Evolutionary conservation across 2,329 filamentous ascomycete species (phyloP).

Genomic region (Neofusicoccum sp.): DNA sequence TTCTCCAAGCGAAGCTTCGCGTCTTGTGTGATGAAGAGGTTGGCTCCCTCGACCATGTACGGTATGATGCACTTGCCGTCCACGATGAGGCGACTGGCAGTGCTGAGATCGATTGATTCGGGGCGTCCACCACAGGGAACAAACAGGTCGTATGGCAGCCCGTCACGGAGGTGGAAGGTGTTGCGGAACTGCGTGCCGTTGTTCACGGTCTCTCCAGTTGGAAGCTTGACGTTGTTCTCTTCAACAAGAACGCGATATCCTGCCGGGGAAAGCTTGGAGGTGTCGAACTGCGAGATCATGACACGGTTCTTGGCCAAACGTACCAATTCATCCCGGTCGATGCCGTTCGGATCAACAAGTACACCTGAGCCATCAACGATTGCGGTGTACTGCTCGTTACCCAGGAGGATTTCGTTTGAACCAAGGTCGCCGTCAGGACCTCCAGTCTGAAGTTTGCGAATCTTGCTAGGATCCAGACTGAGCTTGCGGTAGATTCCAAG

Average conservation of each 20-base stretch:
- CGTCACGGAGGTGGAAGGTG: conserved; percentile 86
- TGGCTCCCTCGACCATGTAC: conserved; percentile 96
- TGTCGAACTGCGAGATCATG: conserved; percentile 88
- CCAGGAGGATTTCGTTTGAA: conserved; percentile 94
- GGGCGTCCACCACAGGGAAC: conserved; percentile 95
- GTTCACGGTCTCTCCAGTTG: conserved; percentile 78
- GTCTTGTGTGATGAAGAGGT: conserved; percentile 98
- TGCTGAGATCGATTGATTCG: conserved; percentile 91
- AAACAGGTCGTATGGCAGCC: conserved; percentile 72
- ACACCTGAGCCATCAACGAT: conserved; percentile 97
- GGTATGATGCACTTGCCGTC: conserved; percentile 84
- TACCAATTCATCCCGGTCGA: conserved; percentile 78
- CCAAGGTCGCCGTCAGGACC: conserved; percentile 95
- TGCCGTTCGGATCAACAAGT: conserved; percentile 84
- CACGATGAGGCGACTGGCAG: conserved; percentile 82
- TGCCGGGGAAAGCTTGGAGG: conserved; percentile 77
- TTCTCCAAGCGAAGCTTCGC: conserved; percentile 93
- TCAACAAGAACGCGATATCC: conserved; percentile 93
- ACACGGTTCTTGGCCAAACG: conserved; percentile 80
- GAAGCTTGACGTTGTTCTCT: conserved; percentile 83
- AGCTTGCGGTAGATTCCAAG: conserved; percentile 96
- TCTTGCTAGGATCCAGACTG: conserved; percentile 77
- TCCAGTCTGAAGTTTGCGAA: conserved; percentile 95
- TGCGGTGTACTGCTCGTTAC: conserved; percentile 91
- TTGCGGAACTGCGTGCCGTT: conserved; percentile 97